Evolutionary conservation across 371 early-diverging fungal species (phyloP), one percentile per base, ranked within the genome.

Genomic region (Actinomucor elegans): DNA sequence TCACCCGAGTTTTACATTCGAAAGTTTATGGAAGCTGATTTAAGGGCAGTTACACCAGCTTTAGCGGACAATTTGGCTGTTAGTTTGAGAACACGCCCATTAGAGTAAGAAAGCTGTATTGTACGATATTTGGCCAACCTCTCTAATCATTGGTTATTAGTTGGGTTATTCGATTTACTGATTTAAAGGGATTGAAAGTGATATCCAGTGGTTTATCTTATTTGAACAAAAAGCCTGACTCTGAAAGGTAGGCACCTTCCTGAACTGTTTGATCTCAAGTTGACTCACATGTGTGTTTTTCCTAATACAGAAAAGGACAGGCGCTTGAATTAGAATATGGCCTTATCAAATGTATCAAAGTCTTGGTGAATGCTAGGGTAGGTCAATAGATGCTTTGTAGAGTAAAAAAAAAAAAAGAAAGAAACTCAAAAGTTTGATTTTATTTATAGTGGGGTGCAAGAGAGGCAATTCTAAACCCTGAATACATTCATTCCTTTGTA

Each of bases 321-420:
- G 82, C 80, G 44, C 61, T 85, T 2, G 77, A 84, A 35, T 71
- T 86, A 65, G 91, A 89, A 59, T 66, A 81, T 33, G 91, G 87
- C 59, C 83, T 90, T 42, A 79, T 87, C 32, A 85, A 85, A 57
- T 88, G 89, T 60, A 74, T 87, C 46, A 89, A 89, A 56, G 77
- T 85, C 0, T 60, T 90, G 23, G 66, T 88, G 29, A 89, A 88
- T 53, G 81, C 82, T 40, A 79, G 72, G 49, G 77, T 72, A 72
- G 48, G 67, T 51, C 5, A 18, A 12, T 17, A 1, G 12, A 1
- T 28, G 11, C 10, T 3, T 1, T 11, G 28, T 28, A 14, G 7
- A 8, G n/a, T 35, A 15, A 35, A 35, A n/a, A n/a, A n/a, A n/a
- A n/a, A n/a, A n/a, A n/a, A 7, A 18, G 24, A 26, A 6, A 4